phyloP scores from a whole-genome alignment of 1,284 basidiomycete genomes.

The Fomitopsis palustris region DNA sequence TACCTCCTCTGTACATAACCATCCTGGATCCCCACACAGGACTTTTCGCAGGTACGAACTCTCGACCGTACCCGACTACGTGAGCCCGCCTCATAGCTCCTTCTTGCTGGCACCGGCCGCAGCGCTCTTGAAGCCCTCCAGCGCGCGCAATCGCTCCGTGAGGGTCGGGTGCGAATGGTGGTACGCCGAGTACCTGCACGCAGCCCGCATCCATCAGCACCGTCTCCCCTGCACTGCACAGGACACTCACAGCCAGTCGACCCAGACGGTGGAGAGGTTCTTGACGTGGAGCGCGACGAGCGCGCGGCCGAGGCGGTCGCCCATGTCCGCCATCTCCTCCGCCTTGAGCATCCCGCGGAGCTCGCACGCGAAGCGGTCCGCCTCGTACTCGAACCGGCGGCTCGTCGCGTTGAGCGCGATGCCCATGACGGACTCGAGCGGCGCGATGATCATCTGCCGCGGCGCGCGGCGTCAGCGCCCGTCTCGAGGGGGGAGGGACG shows the following conservation, averaged over 20 bases:
- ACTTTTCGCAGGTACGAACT: not conserved
- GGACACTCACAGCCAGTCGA: conserved; percentile 75
- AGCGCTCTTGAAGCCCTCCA: conserved; percentile 52
- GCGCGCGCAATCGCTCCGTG: conserved; percentile 78
- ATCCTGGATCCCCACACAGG: not conserved
- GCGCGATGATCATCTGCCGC: conserved; percentile 74
- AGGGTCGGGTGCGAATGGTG: conserved; percentile 92
- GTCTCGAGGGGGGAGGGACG: conserved; percentile 3
- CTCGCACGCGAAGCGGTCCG: conserved; percentile 79
- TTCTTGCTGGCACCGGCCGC: conserved; percentile 26
- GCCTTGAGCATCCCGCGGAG: conserved; percentile 47
- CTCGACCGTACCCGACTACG: not conserved
- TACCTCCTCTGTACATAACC: not conserved
- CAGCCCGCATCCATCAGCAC: not conserved
- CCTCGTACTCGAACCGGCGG: conserved; percentile 86
- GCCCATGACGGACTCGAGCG: conserved; percentile 75
- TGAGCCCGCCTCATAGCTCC: conserved; percentile 18
- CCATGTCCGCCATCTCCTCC: conserved; percentile 65
- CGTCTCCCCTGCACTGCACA: not conserved
- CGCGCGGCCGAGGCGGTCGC: conserved; percentile 75
- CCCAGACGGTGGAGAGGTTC: conserved; percentile 89
- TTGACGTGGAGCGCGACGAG: conserved; percentile 84
- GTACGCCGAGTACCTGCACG: conserved; percentile 77
- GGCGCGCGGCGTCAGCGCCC: not conserved
- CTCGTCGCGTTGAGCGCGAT: conserved; percentile 80